phyloP scores from a whole-genome alignment of 139 green algal species.

The Pleodorina starrii region DNA sequence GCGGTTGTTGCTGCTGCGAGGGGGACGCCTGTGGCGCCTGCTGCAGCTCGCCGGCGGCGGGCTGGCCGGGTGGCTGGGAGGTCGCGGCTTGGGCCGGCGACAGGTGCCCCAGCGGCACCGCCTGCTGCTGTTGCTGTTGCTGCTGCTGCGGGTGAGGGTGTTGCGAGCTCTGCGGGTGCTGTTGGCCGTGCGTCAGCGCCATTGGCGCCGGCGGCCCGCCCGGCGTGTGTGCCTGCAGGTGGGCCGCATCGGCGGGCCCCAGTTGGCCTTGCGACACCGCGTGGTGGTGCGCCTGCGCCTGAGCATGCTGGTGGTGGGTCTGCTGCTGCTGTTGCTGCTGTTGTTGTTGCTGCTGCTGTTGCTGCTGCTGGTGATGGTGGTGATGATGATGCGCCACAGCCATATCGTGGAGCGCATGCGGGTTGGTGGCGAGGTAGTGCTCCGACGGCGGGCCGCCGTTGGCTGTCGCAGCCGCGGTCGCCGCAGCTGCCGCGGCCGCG shows the following conservation, averaged over 20 bases:
- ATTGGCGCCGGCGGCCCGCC: background rate
- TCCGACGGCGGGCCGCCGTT: background rate
- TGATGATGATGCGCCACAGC: background rate
- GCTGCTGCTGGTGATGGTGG: background rate
- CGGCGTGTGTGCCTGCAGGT: background rate
- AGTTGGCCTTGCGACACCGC: background rate
- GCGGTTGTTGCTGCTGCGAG: background rate
- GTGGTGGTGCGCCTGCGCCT: background rate
- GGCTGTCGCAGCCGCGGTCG: background rate
- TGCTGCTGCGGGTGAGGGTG: background rate
- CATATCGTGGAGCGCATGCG: constrained; percentile 6
- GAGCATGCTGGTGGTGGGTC: constrained; percentile 10
- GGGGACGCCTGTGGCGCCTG: background rate
- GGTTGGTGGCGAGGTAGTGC: background rate
- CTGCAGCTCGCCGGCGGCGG: background rate
- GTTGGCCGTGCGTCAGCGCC: background rate
- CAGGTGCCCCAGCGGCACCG: background rate
- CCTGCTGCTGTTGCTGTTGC: background rate
- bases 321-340: constrained; percentile 19
- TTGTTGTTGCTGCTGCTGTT: background rate
- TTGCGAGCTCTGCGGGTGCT: constrained; percentile 1
- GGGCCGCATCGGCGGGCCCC: background rate
- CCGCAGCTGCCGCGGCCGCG: background rate
- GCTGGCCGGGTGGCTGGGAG: background rate
- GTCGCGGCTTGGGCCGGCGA: background rate